Evolutionary conservation across 2,329 filamentous ascomycete genomes (phyloP).

Genomic region (Didymellaceae sp.): DNA sequence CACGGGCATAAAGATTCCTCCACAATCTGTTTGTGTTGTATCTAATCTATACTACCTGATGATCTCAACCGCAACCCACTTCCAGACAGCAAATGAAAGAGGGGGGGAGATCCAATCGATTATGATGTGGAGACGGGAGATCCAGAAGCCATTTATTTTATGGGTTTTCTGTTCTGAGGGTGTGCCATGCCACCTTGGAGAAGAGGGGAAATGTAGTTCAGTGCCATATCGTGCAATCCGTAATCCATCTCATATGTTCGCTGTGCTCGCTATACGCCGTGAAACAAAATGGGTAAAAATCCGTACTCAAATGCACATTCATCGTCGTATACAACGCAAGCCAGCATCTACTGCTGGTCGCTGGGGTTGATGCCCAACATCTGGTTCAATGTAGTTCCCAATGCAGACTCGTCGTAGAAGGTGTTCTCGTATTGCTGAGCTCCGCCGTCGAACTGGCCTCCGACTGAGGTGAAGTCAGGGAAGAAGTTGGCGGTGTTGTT

Average conservation of each 20-base stretch:
- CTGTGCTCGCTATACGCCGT: constrained; percentile 24
- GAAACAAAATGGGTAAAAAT: constrained; percentile 23
- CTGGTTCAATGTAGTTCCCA: constrained; percentile 40
- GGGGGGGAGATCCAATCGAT: constrained; percentile 47
- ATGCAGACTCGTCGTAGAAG: constrained; percentile 24
- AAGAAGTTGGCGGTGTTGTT: constrained; percentile 45
- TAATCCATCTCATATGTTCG: constrained; percentile 23
- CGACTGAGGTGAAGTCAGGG: constrained; percentile 49
- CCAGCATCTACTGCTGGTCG: constrained; percentile 30
- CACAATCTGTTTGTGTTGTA: constrained; percentile 24
- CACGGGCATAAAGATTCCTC: constrained; percentile 20
- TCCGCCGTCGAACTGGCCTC: constrained; percentile 41
- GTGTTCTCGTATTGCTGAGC: constrained; percentile 36
- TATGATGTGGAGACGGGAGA: constrained; percentile 25
- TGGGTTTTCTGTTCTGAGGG: constrained; percentile 42
- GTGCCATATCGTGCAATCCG: constrained; percentile 14
- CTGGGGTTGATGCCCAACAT: constrained; percentile 32
- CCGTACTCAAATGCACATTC: constrained; percentile 30
- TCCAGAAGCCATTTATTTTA: constrained; percentile 44
- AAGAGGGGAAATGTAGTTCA: constrained; percentile 26
- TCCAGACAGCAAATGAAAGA: constrained; percentile 28
- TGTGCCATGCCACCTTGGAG: constrained; percentile 24
- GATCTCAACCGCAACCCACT: constrained; percentile 41
- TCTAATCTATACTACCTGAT: constrained; percentile 43
- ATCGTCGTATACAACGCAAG: constrained; percentile 25